A percentile compares a stretch with the other conserved stretches of the same genome.
Conservation (phyloP, 768 basidiomycete genomes). For the Paxillus rubicundulus region DNA sequence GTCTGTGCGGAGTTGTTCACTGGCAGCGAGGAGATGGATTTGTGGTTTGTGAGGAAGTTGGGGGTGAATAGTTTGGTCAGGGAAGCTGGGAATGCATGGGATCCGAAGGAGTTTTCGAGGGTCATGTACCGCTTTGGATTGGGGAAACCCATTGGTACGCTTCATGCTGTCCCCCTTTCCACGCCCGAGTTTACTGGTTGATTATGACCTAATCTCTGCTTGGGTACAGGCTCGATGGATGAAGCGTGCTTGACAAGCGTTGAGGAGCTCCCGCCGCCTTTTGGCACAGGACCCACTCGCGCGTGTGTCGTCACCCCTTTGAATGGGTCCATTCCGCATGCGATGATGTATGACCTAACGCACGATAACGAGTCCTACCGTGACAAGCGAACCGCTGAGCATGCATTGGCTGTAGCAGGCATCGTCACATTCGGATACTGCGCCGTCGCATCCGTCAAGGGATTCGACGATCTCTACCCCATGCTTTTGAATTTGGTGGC, state of each 20-base stretch:
- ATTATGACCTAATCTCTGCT: not conserved
- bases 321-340: conserved; percentile 86
- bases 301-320: conserved; percentile 74
- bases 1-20: conserved; percentile 97
- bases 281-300: conserved; percentile 75
- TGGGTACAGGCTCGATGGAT: conserved; percentile 82
- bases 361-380: conserved; percentile 95
- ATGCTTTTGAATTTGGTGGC: conserved; percentile 87
- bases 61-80: conserved; percentile 93
- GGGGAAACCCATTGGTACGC: conserved; percentile 85
- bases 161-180: not conserved
- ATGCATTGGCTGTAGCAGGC: conserved; percentile 91
- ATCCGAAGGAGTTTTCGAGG: conserved; percentile 88
- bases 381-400: conserved; percentile 90
- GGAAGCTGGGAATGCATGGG: conserved; percentile 90
- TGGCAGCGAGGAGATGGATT: conserved; percentile 91
- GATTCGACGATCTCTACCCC: conserved; percentile 96
- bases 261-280: conserved; percentile 79
- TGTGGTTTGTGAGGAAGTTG: conserved; percentile 84
- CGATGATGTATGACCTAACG: conserved; percentile 91
- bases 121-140: conserved; percentile 88
- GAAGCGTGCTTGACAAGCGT: conserved; percentile 72
- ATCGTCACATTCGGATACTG: conserved; percentile 88
- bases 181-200: not conserved
- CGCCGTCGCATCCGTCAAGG: conserved; percentile 92